phyloP scores from a whole-genome alignment of 1,139 yeast species.

The Pneumocystis murina region DNA sequence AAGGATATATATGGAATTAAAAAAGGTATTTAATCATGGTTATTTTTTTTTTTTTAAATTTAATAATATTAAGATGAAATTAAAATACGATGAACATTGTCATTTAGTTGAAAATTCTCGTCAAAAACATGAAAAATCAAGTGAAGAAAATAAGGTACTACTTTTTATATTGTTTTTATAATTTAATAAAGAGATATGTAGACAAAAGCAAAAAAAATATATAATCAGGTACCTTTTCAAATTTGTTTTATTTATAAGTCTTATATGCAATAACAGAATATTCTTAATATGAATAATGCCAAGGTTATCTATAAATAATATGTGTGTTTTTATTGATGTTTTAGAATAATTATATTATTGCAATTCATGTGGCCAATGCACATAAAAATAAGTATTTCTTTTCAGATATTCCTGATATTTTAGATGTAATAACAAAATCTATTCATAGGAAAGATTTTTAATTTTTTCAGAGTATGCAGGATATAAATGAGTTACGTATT shows the following conservation, averaged over 20 bases:
- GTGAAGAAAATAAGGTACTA: conserved; percentile 21
- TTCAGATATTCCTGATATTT: conserved; percentile 83
- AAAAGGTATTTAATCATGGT: conserved; percentile 24
- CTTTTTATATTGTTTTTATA: neutral
- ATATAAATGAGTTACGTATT: conserved; percentile 67
- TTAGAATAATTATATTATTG: conserved; percentile 57
- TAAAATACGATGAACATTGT: conserved; percentile 64
- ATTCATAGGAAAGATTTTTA: neutral
- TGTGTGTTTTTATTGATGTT: neutral
- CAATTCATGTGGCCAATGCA: conserved; percentile 72
- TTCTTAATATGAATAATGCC: conserved; percentile 67
- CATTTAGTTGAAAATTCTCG: conserved; percentile 68
- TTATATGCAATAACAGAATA: conserved; percentile 28
- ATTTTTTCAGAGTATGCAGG: conserved; percentile 47
- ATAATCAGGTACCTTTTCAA: neutral
- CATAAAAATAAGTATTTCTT: conserved; percentile 82
- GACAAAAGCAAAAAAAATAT: conserved; percentile 13
- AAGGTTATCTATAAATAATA: conserved; percentile 25
- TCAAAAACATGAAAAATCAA: conserved; percentile 40
- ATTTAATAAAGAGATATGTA: neutral
- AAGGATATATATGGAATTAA: conserved; percentile 47
- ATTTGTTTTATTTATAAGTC: neutral
- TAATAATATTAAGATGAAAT: conserved; percentile 32
- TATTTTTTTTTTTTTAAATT: neutral
- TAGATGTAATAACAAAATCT: conserved; percentile 27